These are phyloP conservation scores for Talaromyces sp. DNA, from an alignment of 2,329 filamentous ascomycete genomes.

Conservation along the genomic window DNA sequence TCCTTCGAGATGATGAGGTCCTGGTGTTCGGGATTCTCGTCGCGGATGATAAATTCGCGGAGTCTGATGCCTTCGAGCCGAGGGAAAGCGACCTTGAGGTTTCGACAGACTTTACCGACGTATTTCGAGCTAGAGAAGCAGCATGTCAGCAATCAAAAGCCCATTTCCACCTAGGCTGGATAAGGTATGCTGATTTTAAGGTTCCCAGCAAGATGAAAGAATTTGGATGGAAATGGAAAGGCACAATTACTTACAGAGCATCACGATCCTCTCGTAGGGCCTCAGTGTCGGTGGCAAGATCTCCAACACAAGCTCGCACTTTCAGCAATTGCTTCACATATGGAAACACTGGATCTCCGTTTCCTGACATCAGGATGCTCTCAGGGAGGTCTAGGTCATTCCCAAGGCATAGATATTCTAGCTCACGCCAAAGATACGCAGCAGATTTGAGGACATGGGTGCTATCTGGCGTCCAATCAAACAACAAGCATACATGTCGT, in stretches of 20 bases:
- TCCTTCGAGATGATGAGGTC: not conserved
- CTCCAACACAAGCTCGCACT: not conserved
- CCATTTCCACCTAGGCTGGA: too few relatives aligned
- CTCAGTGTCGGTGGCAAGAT: conserved; percentile 6
- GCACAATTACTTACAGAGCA: not conserved
- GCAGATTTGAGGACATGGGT: conserved; percentile 6
- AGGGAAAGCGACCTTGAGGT: not conserved
- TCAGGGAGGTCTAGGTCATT: conserved; percentile 11
- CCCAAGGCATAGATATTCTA: conserved; percentile 14
- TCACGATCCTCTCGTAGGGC: not conserved
- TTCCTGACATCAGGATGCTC: not conserved
- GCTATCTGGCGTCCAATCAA: conserved; percentile 11
- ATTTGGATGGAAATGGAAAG: not conserved
- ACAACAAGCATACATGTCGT: conserved; percentile 7
- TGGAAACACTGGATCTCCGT: not conserved
- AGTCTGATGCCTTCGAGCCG: not conserved
- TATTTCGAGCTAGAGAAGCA: not conserved
- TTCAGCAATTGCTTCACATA: not conserved
- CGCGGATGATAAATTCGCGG: not conserved
- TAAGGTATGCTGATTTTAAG: not conserved
- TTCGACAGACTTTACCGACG: not conserved
- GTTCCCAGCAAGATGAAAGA: not conserved
- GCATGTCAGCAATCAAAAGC: not conserved
- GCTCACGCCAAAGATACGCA: not conserved
- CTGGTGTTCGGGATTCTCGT: not conserved